Evolutionary conservation across 2,329 filamentous ascomycete species (phyloP), one percentile per base, ranked within the genome.

Genomic region (Hortaea sp.): DNA sequence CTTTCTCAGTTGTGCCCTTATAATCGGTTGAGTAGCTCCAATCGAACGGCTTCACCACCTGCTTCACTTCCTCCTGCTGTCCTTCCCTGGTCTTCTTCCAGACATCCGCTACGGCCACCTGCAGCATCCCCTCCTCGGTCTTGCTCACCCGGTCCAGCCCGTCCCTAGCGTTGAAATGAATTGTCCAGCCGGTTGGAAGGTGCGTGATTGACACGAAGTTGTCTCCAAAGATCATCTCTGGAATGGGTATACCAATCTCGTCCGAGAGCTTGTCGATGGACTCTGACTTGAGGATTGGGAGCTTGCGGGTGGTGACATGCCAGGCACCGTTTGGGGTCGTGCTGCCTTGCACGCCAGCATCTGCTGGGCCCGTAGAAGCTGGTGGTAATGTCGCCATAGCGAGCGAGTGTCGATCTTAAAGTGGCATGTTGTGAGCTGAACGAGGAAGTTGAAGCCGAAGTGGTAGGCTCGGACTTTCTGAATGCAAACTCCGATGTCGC

Each of bases 211-310:
- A 70, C 37, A 94, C 82, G 48, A 84, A 72, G 66, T 98, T 98
- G 72, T 98, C 89, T 51, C 92, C 92, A 63, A 98, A 98, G 54
- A 98, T 98, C 92, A 98, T 98, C 71, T 98, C 92, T 6, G 92
- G 92, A 37, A 90, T 80, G 12, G 90, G 81, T 62, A 98, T 95
- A 29, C 82, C 82, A 45, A 98, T 76, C 52, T 78, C 79, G 47
- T 75, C 74, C 37, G 82, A 82, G 79, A 98, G 86, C 34, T 78
- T 79, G 62, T 95, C 88, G 62, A 98, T 97, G 43, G 88, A 85
- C 5, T 78, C 85, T 40, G 89, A 81, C 67, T 95, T 95, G 57
- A 94, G 84, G 66, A 98, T 98, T 52, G 92, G 92, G 43, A 92
- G 81, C 72, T 95, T 95, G 63, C 88, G 84, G 45, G 86, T 86